Conservation (phyloP, 768 basidiomycete genomes). For the Holtermanniella nyarrowii region DNA sequence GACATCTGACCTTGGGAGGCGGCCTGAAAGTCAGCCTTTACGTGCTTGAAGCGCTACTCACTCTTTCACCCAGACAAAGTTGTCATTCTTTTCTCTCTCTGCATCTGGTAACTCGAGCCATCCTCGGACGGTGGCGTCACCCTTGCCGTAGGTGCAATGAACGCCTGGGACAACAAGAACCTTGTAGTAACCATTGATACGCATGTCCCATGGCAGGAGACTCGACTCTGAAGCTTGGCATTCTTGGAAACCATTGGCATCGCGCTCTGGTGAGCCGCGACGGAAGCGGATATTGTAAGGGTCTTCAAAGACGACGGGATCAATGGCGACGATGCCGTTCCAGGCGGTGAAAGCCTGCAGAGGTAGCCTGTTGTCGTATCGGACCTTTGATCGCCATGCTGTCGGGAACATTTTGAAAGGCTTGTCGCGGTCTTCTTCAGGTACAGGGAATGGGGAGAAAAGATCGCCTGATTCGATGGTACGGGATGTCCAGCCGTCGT, state of each 20-base stretch:
- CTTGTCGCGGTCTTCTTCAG: constrained; percentile 23
- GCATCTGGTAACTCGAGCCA: constrained; percentile 29
- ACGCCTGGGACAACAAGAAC: constrained; percentile 27
- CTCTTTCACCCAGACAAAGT: constrained; percentile 26
- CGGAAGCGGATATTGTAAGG: constrained; percentile 40
- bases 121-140: constrained; percentile 27
- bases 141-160: constrained; percentile 33
- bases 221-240: constrained; percentile 30
- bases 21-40: constrained; percentile 14
- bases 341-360: constrained; percentile 39
- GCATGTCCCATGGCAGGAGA: constrained; percentile 35
- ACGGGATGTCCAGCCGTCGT: constrained; percentile 41
- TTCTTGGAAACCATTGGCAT: constrained; percentile 8
- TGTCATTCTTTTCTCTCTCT: constrained; percentile 8
- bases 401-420: constrained; percentile 4
- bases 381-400: constrained; percentile 5
- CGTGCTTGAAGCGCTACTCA: constrained; percentile 11
- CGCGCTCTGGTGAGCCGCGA: constrained; percentile 12
- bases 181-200: constrained; percentile 32
- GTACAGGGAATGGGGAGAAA: constrained; percentile 30
- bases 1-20: constrained; percentile 27
- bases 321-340: constrained; percentile 39
- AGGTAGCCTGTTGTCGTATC: constrained; percentile 29
- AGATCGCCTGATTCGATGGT: constrained; percentile 35
- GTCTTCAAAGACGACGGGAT: constrained; percentile 33